Evolutionary conservation across 2,329 filamentous ascomycete genomes (phyloP).

Genomic region (Pseudopithomyces chartarum): DNA sequence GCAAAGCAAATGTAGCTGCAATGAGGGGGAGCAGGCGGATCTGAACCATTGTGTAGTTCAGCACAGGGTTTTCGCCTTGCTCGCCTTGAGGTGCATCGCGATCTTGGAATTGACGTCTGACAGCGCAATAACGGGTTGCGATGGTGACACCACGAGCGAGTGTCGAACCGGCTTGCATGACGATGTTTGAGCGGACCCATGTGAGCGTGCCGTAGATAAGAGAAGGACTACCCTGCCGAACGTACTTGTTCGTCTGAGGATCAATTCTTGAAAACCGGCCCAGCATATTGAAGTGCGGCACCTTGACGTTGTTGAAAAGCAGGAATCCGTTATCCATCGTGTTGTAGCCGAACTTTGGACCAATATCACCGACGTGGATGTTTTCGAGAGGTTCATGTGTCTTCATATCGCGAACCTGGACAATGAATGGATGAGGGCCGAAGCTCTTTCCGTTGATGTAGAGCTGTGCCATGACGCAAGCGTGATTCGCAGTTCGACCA

Average conservation of each 20-base stretch:
- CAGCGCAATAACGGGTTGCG: slow-evolving; percentile 73
- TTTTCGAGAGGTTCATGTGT: slow-evolving; percentile 56
- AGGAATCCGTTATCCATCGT: slow-evolving; percentile 73
- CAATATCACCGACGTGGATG: slow-evolving; percentile 77
- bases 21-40: slow-evolving; percentile 73
- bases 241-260: slow-evolving; percentile 69
- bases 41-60: slow-evolving; percentile 84
- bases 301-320: slow-evolving; percentile 75
- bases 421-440: slow-evolving; percentile 79
- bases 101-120: slow-evolving; percentile 79
- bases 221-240: slow-evolving; percentile 67
- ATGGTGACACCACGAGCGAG: slow-evolving; percentile 79
- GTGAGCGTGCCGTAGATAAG: slow-evolving; percentile 78
- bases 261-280: slow-evolving; percentile 72
- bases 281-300: slow-evolving; percentile 76
- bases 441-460: slow-evolving; percentile 69
- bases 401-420: slow-evolving; percentile 66
- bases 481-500: slow-evolving; percentile 75
- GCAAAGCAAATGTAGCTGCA: slow-evolving; percentile 76
- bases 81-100: slow-evolving; percentile 65
- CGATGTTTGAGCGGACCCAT: slow-evolving; percentile 74
- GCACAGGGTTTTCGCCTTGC: slow-evolving; percentile 71
- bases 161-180: slow-evolving; percentile 72
- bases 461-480: slow-evolving; percentile 79
- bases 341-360: slow-evolving; percentile 65